phyloP scores from a whole-genome alignment of 2,329 filamentous ascomycete species.

The Colletotrichum lentis region DNA sequence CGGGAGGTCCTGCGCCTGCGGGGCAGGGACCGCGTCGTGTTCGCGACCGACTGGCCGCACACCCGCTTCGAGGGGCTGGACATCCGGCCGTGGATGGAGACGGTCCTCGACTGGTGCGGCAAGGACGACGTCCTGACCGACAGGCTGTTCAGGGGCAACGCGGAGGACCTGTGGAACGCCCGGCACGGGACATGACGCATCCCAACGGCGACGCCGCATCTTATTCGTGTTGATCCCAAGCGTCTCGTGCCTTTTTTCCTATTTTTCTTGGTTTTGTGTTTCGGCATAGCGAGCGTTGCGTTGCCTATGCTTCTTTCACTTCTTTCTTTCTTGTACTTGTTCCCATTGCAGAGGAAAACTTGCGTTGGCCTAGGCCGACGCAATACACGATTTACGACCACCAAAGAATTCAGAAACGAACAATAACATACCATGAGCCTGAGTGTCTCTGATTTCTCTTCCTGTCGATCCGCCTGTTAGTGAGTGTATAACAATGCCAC shows the following conservation, averaged over 20 bases:
- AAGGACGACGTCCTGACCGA: slow-evolving; percentile 54
- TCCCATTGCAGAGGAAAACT: neutral
- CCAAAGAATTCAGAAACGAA: neutral
- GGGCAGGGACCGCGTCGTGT: slow-evolving; percentile 57
- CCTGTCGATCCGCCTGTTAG: neutral
- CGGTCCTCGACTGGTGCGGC: slow-evolving; percentile 62
- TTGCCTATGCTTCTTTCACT: neutral
- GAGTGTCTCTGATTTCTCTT: neutral
- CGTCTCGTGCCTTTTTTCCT: neutral
- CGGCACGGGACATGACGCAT: slow-evolving; percentile 6
- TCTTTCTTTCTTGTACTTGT: neutral
- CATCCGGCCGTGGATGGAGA: slow-evolving; percentile 62
- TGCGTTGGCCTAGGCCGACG: slow-evolving; percentile 9
- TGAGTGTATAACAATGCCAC: neutral
- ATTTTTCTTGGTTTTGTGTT: neutral
- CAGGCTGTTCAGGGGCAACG: slow-evolving; percentile 64
- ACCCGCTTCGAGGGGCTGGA: slow-evolving; percentile 67
- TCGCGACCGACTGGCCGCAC: slow-evolving; percentile 71
- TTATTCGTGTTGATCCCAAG: neutral
- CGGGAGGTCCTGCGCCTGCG: slow-evolving; percentile 57
- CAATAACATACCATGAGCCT: neutral
- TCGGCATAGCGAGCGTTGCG: slow-evolving; percentile 23
- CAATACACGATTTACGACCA: slow-evolving; percentile 25
- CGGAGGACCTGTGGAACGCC: slow-evolving; percentile 56
- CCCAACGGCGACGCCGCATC: neutral